Base-by-base conservation (phyloP, 345 rosid genomes). In the Lumnitzera racemosa region DNA sequence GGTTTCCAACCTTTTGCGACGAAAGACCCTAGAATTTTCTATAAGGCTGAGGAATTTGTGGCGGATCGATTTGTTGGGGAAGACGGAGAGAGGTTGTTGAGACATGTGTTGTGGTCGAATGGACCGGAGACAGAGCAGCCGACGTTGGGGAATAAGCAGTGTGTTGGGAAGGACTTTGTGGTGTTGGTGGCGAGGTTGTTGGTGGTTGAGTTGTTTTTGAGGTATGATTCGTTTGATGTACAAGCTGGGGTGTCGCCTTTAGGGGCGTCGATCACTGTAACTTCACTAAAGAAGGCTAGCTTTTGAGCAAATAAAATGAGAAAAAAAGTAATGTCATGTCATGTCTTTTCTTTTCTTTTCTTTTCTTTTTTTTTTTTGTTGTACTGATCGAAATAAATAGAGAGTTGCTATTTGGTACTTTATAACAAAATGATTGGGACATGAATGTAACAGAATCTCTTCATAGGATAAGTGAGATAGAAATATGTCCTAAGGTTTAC, bases 1-100 rank as follows among this genome's bases (percentile, higher is more conserved):
- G 96, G 97, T n/a, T 89, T 43, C 62, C 98, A 89, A 49, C 94
- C 98, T 2, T 83, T 87, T 8, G 98, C 96, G 36, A 89, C 98
- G 0, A 81, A 55, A 48, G 98, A 92, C 50, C 91, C 94, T 67
- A 86, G 69, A 64, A 83, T 92, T 0, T 92, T 92, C 61, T 82
- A 81, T 2, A 50, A 74, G 25, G 65, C 94, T 14, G 91, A 87
- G 51, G 88, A 92, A 77, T 92, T 87, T 67, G 80, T 89, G 13
- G 63, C 94, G 31, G 98, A 84, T 17, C 62, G 98, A 47, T 92
- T 89, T 66, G 72, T 82, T 0, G 91, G 96, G 0, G 88, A 81
- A 31, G 82, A 77, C 11, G 97, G 97, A 12, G 91, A 85, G 82
- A 73, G 51, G 76, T 17, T 86, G 69, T 62, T 89, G 55, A 41